Evolutionary conservation across 257 asterid genomes (phyloP), one percentile per base, ranked within the genome.

Genomic region (Leptodermis oblonga): DNA sequence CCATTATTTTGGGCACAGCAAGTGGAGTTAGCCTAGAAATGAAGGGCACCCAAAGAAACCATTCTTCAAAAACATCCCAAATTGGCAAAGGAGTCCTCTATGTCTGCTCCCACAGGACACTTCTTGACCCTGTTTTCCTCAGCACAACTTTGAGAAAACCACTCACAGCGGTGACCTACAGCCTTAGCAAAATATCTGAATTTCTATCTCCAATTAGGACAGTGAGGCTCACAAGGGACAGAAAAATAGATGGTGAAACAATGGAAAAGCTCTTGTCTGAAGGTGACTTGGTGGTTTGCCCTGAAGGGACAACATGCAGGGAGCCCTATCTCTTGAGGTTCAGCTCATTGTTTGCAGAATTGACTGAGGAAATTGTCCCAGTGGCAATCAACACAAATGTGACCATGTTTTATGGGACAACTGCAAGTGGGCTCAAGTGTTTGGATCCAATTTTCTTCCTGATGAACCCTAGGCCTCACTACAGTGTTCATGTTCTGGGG

Each of bases 241-340:
- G 97, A 13, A 36, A 28, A 5, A 76, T 42, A 55, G 98, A 93
- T 66, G 90, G 85, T 0, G 81, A 80, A 8, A 79, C 85, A 3
- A 93, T 93, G 88, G 79, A 86, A 72, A 76, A 17, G 49, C 60
- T 88, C 20, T 70, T 93, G 5, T 25, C 75, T 0, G 95, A 81
- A 62, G 99, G 96, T 0, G 97, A 94, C 37, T 66, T 94, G 37
- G 95, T 94, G 13, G 92, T 94, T 5, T 94, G 96, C 36, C 99
- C 99, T 0, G 99, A 94, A 74, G 99, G 99, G 7, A 94, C 99
- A 14, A 94, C 99, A 0, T 94, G 99, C 73, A 73, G 97, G 20
- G 99, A 94, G 79, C 99, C 97, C 0, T 94, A 94, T 49, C 72
- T 94, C 14, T 51, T 94, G 56, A 70, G 99, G 36, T 94, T 94